Conservation (phyloP, 805 yeast genomes). For the Nakazawaea anatomiae region DNA sequence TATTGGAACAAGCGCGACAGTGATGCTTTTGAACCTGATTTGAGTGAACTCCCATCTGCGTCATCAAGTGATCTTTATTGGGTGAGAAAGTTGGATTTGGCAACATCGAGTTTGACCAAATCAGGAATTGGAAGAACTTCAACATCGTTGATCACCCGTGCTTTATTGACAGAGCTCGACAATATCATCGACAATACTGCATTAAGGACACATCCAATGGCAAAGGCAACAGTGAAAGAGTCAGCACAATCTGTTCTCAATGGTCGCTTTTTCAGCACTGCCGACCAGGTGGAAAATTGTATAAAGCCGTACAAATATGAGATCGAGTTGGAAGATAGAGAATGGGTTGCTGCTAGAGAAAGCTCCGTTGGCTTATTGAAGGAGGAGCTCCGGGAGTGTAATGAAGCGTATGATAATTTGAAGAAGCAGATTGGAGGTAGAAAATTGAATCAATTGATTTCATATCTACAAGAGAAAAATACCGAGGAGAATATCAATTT, state of each 20-base stretch:
- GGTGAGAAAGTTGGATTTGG: slow-evolving; percentile 80
- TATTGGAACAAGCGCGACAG: slow-evolving; percentile 76
- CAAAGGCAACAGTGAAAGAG: slow-evolving; percentile 72
- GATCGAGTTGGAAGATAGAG: slow-evolving; percentile 92
- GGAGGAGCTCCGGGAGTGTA: slow-evolving; percentile 85
- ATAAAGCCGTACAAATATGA: slow-evolving; percentile 97
- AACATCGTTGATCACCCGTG: slow-evolving; percentile 75
- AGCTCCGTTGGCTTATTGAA: slow-evolving; percentile 67
- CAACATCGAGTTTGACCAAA: slow-evolving; percentile 81
- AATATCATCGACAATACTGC: slow-evolving; percentile 70
- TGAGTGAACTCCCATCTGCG: slow-evolving; percentile 51
- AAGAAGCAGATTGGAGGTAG: slow-evolving; percentile 75
- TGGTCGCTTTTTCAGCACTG: slow-evolving; percentile 79
- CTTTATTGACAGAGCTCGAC: slow-evolving; percentile 71
- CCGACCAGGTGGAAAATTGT: slow-evolving; percentile 98
- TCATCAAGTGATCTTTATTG: slow-evolving; percentile 71
- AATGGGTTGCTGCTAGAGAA: slow-evolving; percentile 80
- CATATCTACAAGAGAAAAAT: slow-evolving; percentile 46
- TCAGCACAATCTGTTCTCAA: slow-evolving; percentile 80
- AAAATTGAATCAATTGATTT: slow-evolving; percentile 77
- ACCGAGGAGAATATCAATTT: slow-evolving; percentile 79
- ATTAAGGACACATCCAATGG: slow-evolving; percentile 80
- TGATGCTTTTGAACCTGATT: slow-evolving; percentile 36
- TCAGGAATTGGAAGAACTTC: slow-evolving; percentile 91
- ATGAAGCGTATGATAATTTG: slow-evolving; percentile 50